Percentiles rank a stretch among this genome's conserved stretches.
These are phyloP conservation scores for Myriosclerotinia duriaeana DNA, from an alignment of 2,329 filamentous ascomycete species.

Conservation along the genomic window DNA sequence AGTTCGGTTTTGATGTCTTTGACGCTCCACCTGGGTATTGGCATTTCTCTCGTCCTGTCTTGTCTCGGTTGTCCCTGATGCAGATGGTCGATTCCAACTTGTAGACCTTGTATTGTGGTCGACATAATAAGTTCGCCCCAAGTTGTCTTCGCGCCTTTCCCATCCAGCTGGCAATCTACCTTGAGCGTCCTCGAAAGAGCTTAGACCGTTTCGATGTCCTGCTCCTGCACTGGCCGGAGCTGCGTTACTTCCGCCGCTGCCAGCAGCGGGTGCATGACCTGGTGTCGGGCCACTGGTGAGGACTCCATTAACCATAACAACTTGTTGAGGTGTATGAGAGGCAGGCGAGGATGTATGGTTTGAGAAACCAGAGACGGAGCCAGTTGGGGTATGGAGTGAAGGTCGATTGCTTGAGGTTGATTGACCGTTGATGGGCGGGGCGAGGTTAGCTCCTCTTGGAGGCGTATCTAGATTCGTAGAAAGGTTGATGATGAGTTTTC, in stretches of 20 bases:
- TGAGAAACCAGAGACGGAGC: conserved; percentile 36
- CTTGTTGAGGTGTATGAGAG: conserved; percentile 38
- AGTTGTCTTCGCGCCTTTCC: conserved; percentile 93
- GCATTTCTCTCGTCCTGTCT: conserved; percentile 80
- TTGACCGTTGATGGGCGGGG: conserved; percentile 35
- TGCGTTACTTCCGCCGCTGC: conserved; percentile 36
- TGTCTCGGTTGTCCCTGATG: conserved; percentile 71
- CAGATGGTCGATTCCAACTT: conserved; percentile 91
- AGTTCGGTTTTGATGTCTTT: conserved; percentile 92
- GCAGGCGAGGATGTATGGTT: conserved; percentile 41
- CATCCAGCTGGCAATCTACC: conserved; percentile 89
- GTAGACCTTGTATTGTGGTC: conserved; percentile 97
- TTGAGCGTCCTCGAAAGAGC: conserved; percentile 94
- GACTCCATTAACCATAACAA: conserved; percentile 38
- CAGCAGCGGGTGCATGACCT: conserved; percentile 40
- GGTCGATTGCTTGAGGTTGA: conserved; percentile 33
- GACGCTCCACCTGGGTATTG: conserved; percentile 87
- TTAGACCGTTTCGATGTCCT: conserved; percentile 57
- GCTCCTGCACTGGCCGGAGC: conserved; percentile 32
- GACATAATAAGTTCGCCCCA: conserved; percentile 95
- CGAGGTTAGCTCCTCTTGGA: conserved; percentile 53
- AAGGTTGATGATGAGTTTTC: conserved; percentile 93
- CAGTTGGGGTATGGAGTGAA: conserved; percentile 39
- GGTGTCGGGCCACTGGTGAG: conserved; percentile 38
- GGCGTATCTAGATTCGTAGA: conserved; percentile 83